These are phyloP conservation scores for Fraxinus quadrangulata DNA, from an alignment of 257 asterid species.

Conservation along the genomic window DNA sequence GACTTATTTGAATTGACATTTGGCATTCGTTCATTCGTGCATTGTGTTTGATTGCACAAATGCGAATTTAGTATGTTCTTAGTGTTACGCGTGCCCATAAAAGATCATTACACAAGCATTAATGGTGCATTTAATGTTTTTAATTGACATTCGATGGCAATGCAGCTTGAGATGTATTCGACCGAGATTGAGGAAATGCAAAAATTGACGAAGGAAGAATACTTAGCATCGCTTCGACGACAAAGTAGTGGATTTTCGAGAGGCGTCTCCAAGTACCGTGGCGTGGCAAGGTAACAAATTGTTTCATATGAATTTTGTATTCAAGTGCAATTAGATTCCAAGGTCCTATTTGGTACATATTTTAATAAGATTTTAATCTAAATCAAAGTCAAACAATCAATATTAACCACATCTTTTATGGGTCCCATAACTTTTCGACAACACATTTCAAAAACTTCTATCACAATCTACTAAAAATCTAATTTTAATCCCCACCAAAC, in stretches of 20 bases:
- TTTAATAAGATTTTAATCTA: no score
- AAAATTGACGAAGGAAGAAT: constrained; percentile 61
- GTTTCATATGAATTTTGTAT: constrained; percentile 21
- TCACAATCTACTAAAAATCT: no score
- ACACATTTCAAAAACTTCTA: no score
- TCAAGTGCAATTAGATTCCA: not conserved
- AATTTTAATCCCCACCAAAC: no score
- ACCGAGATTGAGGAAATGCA: constrained; percentile 66
- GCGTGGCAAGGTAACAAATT: constrained; percentile 70
- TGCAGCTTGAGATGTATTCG: constrained; percentile 55
- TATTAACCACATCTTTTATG: no score
- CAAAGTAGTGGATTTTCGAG: constrained; percentile 78
- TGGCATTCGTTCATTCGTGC: not conserved
- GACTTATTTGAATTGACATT: not conserved
- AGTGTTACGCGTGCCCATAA: not conserved
- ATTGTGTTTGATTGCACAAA: not conserved
- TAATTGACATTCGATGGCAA: constrained; percentile 15
- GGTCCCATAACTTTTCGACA: no score
- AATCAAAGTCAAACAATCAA: no score
- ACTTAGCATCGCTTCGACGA: constrained; percentile 64
- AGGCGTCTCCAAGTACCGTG: constrained; percentile 79
- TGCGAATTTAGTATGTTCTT: not conserved
- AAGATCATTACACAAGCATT: not conserved
- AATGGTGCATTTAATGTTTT: constrained; percentile 2
- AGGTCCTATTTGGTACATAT: no score